These are phyloP conservation scores for Aegilops speltoides DNA, from an alignment of 176 grass and related monocot genomes.

Conservation along the genomic window DNA sequence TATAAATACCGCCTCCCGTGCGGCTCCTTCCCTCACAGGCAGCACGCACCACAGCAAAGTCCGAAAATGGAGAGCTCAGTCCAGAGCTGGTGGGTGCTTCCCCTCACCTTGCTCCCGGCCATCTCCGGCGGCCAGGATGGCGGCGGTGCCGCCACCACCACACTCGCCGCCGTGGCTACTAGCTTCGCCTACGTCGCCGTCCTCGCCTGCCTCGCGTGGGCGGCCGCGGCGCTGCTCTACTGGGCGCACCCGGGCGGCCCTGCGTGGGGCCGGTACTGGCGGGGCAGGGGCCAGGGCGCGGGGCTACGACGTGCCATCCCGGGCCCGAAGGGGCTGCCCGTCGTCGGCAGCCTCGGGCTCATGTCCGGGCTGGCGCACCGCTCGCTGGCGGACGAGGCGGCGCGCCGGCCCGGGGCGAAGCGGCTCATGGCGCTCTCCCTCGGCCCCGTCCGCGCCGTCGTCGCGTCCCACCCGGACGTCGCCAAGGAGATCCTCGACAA, in stretches of 20 bases:
- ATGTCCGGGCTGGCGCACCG: slow-evolving; percentile 79
- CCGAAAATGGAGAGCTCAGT: slow-evolving; percentile 50
- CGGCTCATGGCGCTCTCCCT: slow-evolving; percentile 85
- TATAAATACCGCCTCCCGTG: slow-evolving; percentile 38
- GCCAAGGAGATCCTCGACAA: slow-evolving; percentile 80
- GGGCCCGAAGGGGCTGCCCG: slow-evolving; percentile 63
- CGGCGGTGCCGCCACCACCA: slow-evolving; percentile 7
- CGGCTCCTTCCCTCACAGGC: not conserved
- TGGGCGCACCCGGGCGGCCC: slow-evolving; percentile 76
- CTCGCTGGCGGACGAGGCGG: slow-evolving; percentile 44
- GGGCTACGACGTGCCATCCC: slow-evolving; percentile 22
- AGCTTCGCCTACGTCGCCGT: slow-evolving; percentile 45
- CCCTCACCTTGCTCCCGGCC: slow-evolving; percentile 51
- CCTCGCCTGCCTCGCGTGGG: slow-evolving; percentile 50
- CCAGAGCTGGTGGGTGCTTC: slow-evolving; percentile 65
- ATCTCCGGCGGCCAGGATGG: not conserved
- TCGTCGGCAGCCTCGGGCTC: slow-evolving; percentile 79
- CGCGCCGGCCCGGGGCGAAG: slow-evolving; percentile 46
- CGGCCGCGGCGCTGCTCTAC: slow-evolving; percentile 46
- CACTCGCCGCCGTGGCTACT: slow-evolving; percentile 20
- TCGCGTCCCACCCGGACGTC: slow-evolving; percentile 76
- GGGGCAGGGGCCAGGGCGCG: not conserved
- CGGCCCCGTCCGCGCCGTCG: slow-evolving; percentile 64
- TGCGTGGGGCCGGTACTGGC: slow-evolving; percentile 78
- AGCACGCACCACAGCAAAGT: not conserved